Base-by-base conservation (phyloP, 257 asterid genomes). In the Petunia axillaris region DNA sequence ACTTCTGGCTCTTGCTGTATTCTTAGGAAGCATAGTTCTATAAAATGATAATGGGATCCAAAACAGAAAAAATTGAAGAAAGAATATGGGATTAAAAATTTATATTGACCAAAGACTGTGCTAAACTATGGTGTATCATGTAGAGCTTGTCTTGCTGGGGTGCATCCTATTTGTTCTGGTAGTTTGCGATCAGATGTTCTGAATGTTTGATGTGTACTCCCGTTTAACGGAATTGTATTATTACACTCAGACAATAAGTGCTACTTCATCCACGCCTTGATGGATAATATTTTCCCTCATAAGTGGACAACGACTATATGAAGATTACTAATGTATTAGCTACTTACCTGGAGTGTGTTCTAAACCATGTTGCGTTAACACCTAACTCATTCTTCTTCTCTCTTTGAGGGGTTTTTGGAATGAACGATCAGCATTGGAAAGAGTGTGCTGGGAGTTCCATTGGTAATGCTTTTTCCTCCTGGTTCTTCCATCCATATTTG, bases 361-460 rank as follows among this genome's bases (percentile, higher is more conserved):
- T 71, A 48, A 14, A 71, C 1, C 0, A 35, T 48, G 77, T 60
- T 48, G 13, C 60, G 48, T 70, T 71, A 71, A 71, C 77, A 48
- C 60, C 86, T 88, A 55, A 86, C 84, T 81, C 77, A 39, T 60
- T 83, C 77, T 64, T 76, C 76, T 78, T 66, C 79, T 85, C 88
- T 83, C 83, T 77, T 78, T 80, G 83, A 67, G 82, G 88, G 83
- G 67, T 50, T 75, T 63, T 81, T 55, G 64, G 89, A 77, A 74
- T 76, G 79, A 55, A 8, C 63, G 36, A 75, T 76, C 94, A 90
- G 94, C 85, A 87, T 90, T 76, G 94, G 94, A 38, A 81, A 90
- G 89, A 90, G 94, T 81, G 91, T 84, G 57, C 85, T 73, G 48
- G 91, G 94, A 79, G 85, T 86, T 79, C 94, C 90, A 76, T 81